Conservation (phyloP, 495 filamentous ascomycete species). For the Clohesyomyces aquaticus region DNA sequence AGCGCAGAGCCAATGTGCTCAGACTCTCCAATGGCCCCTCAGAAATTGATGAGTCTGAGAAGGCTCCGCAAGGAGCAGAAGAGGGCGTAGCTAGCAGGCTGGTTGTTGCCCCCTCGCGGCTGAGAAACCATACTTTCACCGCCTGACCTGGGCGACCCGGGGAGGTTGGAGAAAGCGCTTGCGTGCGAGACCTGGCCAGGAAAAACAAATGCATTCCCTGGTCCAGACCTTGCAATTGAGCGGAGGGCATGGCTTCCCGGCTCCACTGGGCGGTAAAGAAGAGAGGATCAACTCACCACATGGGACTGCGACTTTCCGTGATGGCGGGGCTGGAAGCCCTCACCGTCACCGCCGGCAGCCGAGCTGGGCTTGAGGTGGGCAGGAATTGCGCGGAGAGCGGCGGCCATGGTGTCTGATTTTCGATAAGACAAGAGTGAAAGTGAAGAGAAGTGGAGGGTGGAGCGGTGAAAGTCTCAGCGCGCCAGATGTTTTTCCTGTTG, state of each 20-base stretch:
- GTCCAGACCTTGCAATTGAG: not conserved
- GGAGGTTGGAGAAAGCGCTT: not conserved
- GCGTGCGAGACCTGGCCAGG: not conserved
- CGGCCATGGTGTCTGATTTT: conserved; percentile 62
- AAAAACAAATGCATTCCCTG: not conserved
- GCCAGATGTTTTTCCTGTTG: not conserved
- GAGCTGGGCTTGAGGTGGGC: conserved; percentile 73
- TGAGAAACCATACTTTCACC: not conserved
- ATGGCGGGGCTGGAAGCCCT: conserved; percentile 67
- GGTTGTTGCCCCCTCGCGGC: not conserved
- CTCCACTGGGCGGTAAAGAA: not conserved
- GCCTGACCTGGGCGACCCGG: not conserved
- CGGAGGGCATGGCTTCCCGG: conserved; percentile 1
- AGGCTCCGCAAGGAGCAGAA: not conserved
- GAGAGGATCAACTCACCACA: conserved; percentile 71
- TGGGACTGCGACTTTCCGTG: conserved; percentile 95
- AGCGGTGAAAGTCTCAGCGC: conserved; percentile 3
- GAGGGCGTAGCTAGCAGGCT: not conserved
- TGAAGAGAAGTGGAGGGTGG: conserved; percentile 5
- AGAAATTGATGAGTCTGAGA: too few species aligned
- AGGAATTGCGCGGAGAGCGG: conserved; percentile 74
- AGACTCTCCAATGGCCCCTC: too few species aligned
- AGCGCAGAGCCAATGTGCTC: too few species aligned
- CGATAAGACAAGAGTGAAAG: not conserved
- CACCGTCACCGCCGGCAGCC: conserved; percentile 54